phyloP scores from a whole-genome alignment of 306 rosid species.

The Sicyos edulis region DNA sequence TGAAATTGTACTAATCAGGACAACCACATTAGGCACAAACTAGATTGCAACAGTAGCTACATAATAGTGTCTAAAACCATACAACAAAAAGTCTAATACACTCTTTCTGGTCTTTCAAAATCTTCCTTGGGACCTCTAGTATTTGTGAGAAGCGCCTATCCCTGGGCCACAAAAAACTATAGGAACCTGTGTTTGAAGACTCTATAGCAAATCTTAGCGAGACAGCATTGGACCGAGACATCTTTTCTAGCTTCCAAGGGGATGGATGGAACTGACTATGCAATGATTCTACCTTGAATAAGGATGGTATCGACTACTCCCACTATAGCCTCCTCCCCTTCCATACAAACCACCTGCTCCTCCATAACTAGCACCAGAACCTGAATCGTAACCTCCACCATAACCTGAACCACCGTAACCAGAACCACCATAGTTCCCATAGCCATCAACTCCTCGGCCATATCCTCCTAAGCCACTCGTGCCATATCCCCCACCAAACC shows the following conservation, averaged over 20 bases:
- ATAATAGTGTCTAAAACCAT: slow-evolving; percentile 24
- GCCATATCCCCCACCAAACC: slow-evolving; percentile 49
- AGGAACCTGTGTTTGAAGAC: slow-evolving; percentile 35
- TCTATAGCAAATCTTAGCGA: slow-evolving; percentile 43
- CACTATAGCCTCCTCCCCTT: slow-evolving; percentile 63
- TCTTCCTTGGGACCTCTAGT: slow-evolving; percentile 36
- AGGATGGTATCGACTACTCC: slow-evolving; percentile 64
- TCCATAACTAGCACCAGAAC: slow-evolving; percentile 48
- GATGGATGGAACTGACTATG: slow-evolving; percentile 30
- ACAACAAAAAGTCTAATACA: slow-evolving; percentile 27
- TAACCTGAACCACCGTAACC: slow-evolving; percentile 45
- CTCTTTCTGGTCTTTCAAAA: slow-evolving; percentile 32
- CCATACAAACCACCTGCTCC: slow-evolving; percentile 56
- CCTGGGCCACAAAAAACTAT: slow-evolving; percentile 35
- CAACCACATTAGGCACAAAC: slow-evolving; percentile 20
- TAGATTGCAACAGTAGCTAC: slow-evolving; percentile 20
- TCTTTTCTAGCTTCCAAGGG: slow-evolving; percentile 38
- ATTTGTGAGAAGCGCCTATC: slow-evolving; percentile 35
- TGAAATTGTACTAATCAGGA: slow-evolving; percentile 16
- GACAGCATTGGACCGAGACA: slow-evolving; percentile 29
- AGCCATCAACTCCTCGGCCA: slow-evolving; percentile 55
- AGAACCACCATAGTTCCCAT: slow-evolving; percentile 47
- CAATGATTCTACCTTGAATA: slow-evolving; percentile 45
- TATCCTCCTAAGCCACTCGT: slow-evolving; percentile 48
- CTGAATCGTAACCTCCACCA: slow-evolving; percentile 51